These are phyloP conservation scores for Monosporascus sp. DNA, from an alignment of 2,329 filamentous ascomycete genomes.

Conservation along the genomic window DNA sequence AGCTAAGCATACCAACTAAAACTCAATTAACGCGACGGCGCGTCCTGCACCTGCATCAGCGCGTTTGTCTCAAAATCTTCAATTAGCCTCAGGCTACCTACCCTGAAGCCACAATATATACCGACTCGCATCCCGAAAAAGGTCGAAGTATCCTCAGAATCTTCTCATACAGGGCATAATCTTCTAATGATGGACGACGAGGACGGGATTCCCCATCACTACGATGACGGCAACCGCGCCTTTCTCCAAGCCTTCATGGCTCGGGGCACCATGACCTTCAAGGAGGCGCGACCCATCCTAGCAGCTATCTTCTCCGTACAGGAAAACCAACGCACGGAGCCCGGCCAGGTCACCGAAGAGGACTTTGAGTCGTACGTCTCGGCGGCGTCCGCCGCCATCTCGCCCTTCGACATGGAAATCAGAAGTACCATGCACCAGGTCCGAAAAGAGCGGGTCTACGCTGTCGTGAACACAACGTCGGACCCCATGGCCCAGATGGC, in stretches of 20 bases:
- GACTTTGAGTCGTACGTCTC: conserved; percentile 66
- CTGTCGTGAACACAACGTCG: conserved; percentile 81
- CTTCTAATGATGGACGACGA: conserved; percentile 22
- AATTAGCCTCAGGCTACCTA: too few relatives aligned
- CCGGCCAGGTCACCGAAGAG: conserved; percentile 61
- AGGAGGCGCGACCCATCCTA: conserved; percentile 67
- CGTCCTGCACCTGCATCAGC: conserved; percentile 2
- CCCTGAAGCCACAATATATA: too few relatives aligned
- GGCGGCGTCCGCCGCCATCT: conserved; percentile 65
- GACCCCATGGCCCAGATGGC: conserved; percentile 84
- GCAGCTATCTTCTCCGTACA: conserved; percentile 67
- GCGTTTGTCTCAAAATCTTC: background rate
- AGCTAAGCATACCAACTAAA: background rate
- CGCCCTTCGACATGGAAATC: conserved; percentile 83
- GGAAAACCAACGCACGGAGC: conserved; percentile 25
- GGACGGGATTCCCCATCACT: conserved; percentile 30
- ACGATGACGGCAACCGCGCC: conserved; percentile 67
- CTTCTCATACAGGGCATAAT: background rate
- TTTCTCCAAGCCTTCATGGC: conserved; percentile 88
- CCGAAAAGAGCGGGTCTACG: conserved; percentile 64
- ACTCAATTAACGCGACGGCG: conserved; percentile 5
- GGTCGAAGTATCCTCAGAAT: background rate
- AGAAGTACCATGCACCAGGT: conserved; percentile 66
- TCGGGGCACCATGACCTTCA: conserved; percentile 69
- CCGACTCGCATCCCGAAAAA: background rate